Percentiles rank a stretch among this genome's conserved stretches.
These are phyloP conservation scores for Boletellus ananas DNA, from an alignment of 768 basidiomycete species.

Conservation along the genomic window DNA sequence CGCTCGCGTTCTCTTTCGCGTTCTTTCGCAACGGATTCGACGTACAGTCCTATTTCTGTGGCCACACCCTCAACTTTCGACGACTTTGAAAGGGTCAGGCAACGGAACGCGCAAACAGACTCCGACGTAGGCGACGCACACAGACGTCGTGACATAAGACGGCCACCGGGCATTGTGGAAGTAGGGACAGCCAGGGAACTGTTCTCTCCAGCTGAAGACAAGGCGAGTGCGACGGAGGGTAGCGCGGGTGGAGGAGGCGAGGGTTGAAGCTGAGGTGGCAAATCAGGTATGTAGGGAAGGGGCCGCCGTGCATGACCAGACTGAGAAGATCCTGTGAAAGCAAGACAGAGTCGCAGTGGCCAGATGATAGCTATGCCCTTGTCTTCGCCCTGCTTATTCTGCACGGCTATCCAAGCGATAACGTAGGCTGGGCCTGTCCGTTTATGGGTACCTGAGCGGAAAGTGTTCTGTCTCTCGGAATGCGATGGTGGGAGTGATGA, in stretches of 20 bases:
- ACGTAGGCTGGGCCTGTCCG: slow-evolving; percentile 39
- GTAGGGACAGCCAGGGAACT: not conserved
- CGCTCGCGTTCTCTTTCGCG: slow-evolving; percentile 76
- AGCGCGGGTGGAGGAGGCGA: slow-evolving; percentile 43
- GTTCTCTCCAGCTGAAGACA: slow-evolving; percentile 17
- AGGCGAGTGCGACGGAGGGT: slow-evolving; percentile 26
- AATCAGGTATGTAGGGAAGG: slow-evolving; percentile 56
- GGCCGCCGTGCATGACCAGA: slow-evolving; percentile 37
- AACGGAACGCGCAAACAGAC: slow-evolving; percentile 43
- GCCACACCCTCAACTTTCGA: slow-evolving; percentile 53
- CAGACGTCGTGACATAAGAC: slow-evolving; percentile 32
- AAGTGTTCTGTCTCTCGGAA: slow-evolving; percentile 21
- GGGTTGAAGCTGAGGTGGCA: slow-evolving; percentile 59
- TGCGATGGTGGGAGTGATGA: slow-evolving; percentile 1
- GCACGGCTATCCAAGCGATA: slow-evolving; percentile 70
- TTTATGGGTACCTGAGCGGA: slow-evolving; percentile 17
- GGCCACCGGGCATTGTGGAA: slow-evolving; percentile 14
- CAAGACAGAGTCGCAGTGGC: slow-evolving; percentile 58
- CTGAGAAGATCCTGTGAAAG: slow-evolving; percentile 36
- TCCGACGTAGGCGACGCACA: slow-evolving; percentile 36
- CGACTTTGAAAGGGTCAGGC: slow-evolving; percentile 49
- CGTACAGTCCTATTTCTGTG: slow-evolving; percentile 60
- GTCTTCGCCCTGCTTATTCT: slow-evolving; percentile 77
- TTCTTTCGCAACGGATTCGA: slow-evolving; percentile 73
- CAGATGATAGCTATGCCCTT: slow-evolving; percentile 75